phyloP scores from a whole-genome alignment of 2,329 filamentous ascomycete species.

The Intubia oerlemansii region DNA sequence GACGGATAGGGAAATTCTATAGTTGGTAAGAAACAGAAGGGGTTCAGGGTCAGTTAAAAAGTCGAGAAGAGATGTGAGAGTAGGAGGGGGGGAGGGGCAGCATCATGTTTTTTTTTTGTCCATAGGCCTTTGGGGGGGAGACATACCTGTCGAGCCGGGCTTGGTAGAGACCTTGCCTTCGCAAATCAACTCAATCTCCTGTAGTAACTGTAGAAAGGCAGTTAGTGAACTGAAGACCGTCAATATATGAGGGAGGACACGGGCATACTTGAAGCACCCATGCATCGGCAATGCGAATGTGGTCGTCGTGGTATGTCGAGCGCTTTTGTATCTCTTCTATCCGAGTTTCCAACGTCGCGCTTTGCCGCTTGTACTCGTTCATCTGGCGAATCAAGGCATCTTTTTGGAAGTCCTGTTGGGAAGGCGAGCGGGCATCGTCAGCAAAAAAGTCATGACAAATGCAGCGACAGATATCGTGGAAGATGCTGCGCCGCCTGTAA shows the following conservation, averaged over 20 bases:
- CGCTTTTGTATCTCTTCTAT: conserved; percentile 62
- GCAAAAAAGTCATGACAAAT: no score
- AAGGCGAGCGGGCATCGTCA: no score
- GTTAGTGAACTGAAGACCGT: no score
- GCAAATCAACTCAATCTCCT: conserved; percentile 40
- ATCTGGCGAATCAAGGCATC: conserved; percentile 95
- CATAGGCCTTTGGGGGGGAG: no score
- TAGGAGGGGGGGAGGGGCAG: no score
- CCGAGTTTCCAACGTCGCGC: conserved; percentile 57
- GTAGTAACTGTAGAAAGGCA: conserved; percentile 40
- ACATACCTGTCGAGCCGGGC: conserved; percentile 20
- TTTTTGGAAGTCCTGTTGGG: conserved; percentile 69
- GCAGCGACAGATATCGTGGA: no score
- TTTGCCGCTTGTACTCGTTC: conserved; percentile 92
- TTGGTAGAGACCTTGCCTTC: conserved; percentile 24
- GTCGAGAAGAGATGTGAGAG: no score
- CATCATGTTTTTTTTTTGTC: no score
- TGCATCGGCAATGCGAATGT: conserved; percentile 70
- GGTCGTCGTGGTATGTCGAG: conserved; percentile 72
- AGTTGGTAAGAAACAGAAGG: no score
- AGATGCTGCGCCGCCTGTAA: no score
- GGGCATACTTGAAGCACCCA: conserved; percentile 82
- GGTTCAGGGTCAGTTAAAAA: no score
- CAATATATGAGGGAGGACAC: no score
- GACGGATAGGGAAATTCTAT: conserved; percentile 34